Percentiles rank a stretch among this genome's conserved stretches.
These are phyloP conservation scores for Trichoderma atrobrunneum DNA, from an alignment of 2,329 filamentous ascomycete genomes.

Conservation along the genomic window DNA sequence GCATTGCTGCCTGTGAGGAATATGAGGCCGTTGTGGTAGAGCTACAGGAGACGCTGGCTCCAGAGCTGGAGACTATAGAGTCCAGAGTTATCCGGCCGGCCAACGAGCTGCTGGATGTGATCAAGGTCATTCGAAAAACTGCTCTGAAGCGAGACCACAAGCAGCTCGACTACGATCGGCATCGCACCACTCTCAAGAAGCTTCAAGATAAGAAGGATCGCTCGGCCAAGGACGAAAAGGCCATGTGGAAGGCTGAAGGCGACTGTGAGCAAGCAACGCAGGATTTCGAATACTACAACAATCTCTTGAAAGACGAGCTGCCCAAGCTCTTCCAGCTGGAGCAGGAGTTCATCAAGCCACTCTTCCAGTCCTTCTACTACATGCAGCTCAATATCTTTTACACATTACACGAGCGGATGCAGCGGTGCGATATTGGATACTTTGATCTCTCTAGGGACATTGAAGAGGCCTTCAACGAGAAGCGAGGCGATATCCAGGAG, in stretches of 20 bases:
- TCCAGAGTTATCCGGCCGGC: slow-evolving; percentile 85
- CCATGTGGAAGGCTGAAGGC: slow-evolving; percentile 90
- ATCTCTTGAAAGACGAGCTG: slow-evolving; percentile 91
- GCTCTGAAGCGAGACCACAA: slow-evolving; percentile 92
- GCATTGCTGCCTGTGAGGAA: slow-evolving; percentile 92
- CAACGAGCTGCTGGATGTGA: slow-evolving; percentile 87
- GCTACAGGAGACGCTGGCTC: slow-evolving; percentile 80
- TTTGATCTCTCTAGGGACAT: slow-evolving; percentile 90
- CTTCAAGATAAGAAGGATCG: slow-evolving; percentile 98
- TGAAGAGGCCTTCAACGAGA: slow-evolving; percentile 84
- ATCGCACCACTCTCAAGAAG: slow-evolving; percentile 81
- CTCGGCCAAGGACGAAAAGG: slow-evolving; percentile 93
- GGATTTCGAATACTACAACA: slow-evolving; percentile 98
- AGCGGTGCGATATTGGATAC: slow-evolving; percentile 94
- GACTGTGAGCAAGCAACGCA: slow-evolving; percentile 89
- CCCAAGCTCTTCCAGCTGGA: slow-evolving; percentile 89
- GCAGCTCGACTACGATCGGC: slow-evolving; percentile 92
- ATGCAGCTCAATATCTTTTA: slow-evolving; percentile 99
- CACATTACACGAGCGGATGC: slow-evolving; percentile 97
- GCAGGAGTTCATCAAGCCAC: slow-evolving; percentile 88
- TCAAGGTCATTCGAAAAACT: slow-evolving; percentile 92
- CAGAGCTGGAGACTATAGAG: slow-evolving; percentile 98
- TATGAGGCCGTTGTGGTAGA: slow-evolving; percentile 91
- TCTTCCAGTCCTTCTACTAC: slow-evolving; percentile 99
- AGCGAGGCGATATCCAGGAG: slow-evolving; percentile 85